These are phyloP conservation scores for Leccinum subrobustum DNA, from an alignment of 1,284 basidiomycete species.

Conservation along the genomic window DNA sequence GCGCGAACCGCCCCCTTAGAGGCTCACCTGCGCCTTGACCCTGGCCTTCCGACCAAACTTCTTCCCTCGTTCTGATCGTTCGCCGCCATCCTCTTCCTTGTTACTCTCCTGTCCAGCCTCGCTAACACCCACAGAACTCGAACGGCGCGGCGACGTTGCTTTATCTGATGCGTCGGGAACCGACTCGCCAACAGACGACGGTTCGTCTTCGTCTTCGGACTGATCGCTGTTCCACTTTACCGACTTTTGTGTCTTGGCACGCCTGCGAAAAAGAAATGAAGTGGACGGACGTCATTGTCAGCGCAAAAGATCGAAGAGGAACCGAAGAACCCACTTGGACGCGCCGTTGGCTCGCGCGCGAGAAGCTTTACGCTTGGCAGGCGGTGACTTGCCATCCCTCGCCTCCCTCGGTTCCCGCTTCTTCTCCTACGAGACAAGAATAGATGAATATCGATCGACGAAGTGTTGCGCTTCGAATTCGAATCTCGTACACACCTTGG, in stretches of 20 bases:
- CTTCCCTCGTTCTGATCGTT: constrained; percentile 31
- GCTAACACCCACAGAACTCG: constrained; percentile 24
- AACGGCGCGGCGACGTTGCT: constrained; percentile 28
- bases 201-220: constrained; percentile 37
- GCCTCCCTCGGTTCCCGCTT: constrained; percentile 30
- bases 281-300: constrained; percentile 6
- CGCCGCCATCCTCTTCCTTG: constrained; percentile 32
- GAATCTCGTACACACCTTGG: constrained; percentile 20
- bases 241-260: constrained; percentile 33
- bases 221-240: constrained; percentile 35
- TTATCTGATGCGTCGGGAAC: constrained; percentile 29
- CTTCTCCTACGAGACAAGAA: constrained; percentile 29
- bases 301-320: neutral
- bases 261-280: constrained; percentile 27
- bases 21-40: constrained; percentile 43
- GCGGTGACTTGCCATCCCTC: constrained; percentile 35
- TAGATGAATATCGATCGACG: neutral
- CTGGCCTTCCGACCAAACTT: constrained; percentile 42
- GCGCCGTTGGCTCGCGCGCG: constrained; percentile 39
- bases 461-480: neutral
- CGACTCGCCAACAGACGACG: constrained; percentile 29
- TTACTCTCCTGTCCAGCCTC: constrained; percentile 31
- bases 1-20: neutral
- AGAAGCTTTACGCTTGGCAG: constrained; percentile 43
- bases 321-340: constrained; percentile 37